Evolutionary conservation across 1,139 yeast genomes (phyloP), one percentile per base, ranked within the genome.

Genomic region (Suhomyces choctaworum): DNA sequence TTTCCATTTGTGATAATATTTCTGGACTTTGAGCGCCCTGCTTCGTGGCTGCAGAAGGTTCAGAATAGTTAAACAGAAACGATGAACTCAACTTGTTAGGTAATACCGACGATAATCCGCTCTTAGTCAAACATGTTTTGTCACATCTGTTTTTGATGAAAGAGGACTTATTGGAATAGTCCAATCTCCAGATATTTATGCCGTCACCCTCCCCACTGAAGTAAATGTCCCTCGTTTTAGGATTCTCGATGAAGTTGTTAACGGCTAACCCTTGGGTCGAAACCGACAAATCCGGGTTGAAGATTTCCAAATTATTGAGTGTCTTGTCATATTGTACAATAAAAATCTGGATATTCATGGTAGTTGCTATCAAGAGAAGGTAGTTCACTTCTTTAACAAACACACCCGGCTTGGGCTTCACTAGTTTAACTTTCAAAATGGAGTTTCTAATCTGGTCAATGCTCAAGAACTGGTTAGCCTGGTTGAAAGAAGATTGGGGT

Each of bases 61-160:
- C 51, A 34, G 41, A 62, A 38, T 10, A 67, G 33, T 59, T 67
- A 35, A 73, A 60, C 39, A 54, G 55, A 39, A 60, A 72, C 44
- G 60, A 58, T 5, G 78, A 80, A 3, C 80, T 76, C 24, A 73
- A 51, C 41, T 64, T 63, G 21, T 70, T 67, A 8, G 84, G 84
- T 21, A 81, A 63, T 14, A 82, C 73, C 31, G 76, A 70, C 1
- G 83, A 72, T 32, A 84, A 66, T 0, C 85, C 78, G 9, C 82
- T 74, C 54, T 83, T 80, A 1, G 94, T 84, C 34, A 83, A 70
- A 54, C 96, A 87, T 21, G 82, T 78, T 56, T 88, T 89, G 46
- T 80, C 81, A 54, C 96, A 87, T 50, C 81, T 83, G 52, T 86
- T 84, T 44, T 82, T 80, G 54, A 88, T 88, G 85, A 96, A 92